A percentile compares a stretch with the other conserved stretches of the same genome.
Conservation (phyloP, 1,284 basidiomycete species). For the Boletus semigastroideus region DNA sequence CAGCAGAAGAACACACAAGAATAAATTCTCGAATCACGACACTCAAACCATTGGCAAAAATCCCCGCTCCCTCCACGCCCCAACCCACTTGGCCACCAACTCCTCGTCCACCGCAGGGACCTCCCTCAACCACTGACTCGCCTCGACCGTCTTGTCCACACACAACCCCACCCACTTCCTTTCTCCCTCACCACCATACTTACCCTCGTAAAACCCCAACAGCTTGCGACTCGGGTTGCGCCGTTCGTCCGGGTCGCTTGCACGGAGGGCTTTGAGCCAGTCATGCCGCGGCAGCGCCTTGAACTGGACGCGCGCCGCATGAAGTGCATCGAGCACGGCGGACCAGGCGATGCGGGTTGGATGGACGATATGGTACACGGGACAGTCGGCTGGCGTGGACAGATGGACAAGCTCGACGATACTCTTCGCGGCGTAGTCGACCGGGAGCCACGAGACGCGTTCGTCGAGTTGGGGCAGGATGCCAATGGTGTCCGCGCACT, state of each 20-base stretch:
- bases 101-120: slow-evolving; percentile 27
- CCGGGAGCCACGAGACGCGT: slow-evolving; percentile 55
- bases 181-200: slow-evolving; percentile 28
- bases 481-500: slow-evolving; percentile 42
- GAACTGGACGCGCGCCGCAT: slow-evolving; percentile 43
- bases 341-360: slow-evolving; percentile 41
- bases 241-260: slow-evolving; percentile 41
- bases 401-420: slow-evolving; percentile 47
- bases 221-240: slow-evolving; percentile 53
- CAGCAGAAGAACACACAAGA: too few relatives aligned
- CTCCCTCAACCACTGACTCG: slow-evolving; percentile 27
- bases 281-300: slow-evolving; percentile 41
- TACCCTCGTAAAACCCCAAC: slow-evolving; percentile 39
- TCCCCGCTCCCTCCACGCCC: slow-evolving; percentile 32
- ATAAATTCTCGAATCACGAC: background rate
- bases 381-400: slow-evolving; percentile 10
- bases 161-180: slow-evolving; percentile 18
- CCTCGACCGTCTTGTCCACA: slow-evolving; percentile 27
- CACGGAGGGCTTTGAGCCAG: slow-evolving; percentile 48
- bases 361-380: slow-evolving; percentile 52
- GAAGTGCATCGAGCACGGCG: slow-evolving; percentile 44
- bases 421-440: slow-evolving; percentile 52
- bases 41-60: slow-evolving; percentile 25
- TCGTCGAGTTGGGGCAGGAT: slow-evolving; percentile 48
- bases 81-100: slow-evolving; percentile 38